Conservation (phyloP, 2,329 filamentous ascomycete genomes). For the Lithohypha guttulata region DNA sequence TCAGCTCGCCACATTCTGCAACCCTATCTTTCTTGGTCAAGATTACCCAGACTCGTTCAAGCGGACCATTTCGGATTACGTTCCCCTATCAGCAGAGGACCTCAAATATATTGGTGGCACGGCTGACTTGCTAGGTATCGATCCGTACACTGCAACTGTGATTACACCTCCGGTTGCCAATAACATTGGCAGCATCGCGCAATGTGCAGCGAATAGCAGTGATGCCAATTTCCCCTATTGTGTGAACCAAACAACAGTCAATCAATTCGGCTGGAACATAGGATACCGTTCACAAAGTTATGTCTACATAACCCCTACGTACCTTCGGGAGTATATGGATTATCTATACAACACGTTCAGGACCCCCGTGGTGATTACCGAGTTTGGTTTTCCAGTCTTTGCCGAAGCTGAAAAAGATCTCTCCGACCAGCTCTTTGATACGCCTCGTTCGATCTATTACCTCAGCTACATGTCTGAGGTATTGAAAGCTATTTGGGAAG, state of each 20-base stretch:
- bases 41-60: slow-evolving; percentile 35
- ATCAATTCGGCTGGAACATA: slow-evolving; percentile 46
- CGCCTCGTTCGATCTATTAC: slow-evolving; percentile 45
- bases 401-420: slow-evolving; percentile 38
- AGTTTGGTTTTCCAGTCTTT: slow-evolving; percentile 47
- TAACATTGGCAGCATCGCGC: slow-evolving; percentile 31
- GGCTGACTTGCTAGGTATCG: slow-evolving; percentile 46
- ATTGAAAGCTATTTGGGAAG: slow-evolving; percentile 46
- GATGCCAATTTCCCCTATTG: slow-evolving; percentile 43
- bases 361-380: slow-evolving; percentile 37
- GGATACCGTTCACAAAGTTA: slow-evolving; percentile 33
- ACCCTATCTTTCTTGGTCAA: slow-evolving; percentile 35
- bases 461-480: slow-evolving; percentile 44
- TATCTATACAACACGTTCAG: slow-evolving; percentile 52
- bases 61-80: slow-evolving; percentile 20
- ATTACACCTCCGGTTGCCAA: slow-evolving; percentile 35
- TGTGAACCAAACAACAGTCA: slow-evolving; percentile 38
- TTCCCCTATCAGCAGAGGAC: slow-evolving; percentile 38
- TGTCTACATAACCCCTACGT: slow-evolving; percentile 40
- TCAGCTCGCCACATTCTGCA: slow-evolving; percentile 33
- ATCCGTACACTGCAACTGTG: slow-evolving; percentile 48
- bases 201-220: slow-evolving; percentile 39
- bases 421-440: slow-evolving; percentile 44
- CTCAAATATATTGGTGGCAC: slow-evolving; percentile 41
- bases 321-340: slow-evolving; percentile 46